phyloP scores from a whole-genome alignment of 176 grass and related monocot genomes.

The Oryza punctata region DNA sequence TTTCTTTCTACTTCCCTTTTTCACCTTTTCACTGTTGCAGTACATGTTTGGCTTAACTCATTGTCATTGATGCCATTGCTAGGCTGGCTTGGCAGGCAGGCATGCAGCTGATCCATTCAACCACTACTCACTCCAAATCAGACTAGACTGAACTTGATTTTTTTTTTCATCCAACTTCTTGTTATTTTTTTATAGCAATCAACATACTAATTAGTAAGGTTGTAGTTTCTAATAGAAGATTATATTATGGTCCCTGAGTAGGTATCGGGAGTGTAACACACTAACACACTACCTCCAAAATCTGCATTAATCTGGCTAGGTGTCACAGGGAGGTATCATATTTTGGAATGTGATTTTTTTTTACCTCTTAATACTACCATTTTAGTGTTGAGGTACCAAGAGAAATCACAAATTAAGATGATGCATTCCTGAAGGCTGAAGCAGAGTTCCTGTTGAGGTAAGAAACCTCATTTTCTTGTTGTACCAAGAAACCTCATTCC shows the following conservation, averaged over 20 bases:
- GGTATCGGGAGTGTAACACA: no score
- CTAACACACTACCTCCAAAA: no score
- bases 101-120: constrained; percentile 11
- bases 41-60: constrained; percentile 16
- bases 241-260: no score
- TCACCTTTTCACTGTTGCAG: constrained; percentile 25
- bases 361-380: neutral
- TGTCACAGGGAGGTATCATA: neutral
- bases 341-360: neutral
- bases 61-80: constrained; percentile 5
- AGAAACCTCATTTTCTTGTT: neutral
- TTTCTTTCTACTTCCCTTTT: neutral
- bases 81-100: neutral
- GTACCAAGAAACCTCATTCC: no score
- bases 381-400: neutral
- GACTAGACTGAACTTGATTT: neutral
- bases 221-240: neutral
- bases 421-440: no score
- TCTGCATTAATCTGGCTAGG: no score
- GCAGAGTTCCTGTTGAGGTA: neutral
- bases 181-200: neutral
- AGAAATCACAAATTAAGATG: neutral
- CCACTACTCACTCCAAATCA: neutral
- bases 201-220: neutral
- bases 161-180: neutral